These are phyloP conservation scores for Tuber umbilicatum DNA, from an alignment of 495 filamentous ascomycete species.

Conservation along the genomic window DNA sequence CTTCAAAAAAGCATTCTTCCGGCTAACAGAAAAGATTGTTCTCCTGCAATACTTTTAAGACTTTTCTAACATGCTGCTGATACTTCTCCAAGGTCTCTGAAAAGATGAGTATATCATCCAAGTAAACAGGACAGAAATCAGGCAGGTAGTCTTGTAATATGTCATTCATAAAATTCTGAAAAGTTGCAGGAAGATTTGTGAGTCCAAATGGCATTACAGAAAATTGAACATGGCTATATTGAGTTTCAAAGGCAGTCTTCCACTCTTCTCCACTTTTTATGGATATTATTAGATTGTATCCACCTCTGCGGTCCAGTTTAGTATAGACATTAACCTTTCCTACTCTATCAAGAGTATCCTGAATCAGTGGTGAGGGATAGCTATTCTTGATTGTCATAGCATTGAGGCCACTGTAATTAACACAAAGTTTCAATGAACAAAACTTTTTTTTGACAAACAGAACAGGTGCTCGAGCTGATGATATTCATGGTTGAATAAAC, in stretches of 20 bases:
- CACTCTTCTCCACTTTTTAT: slow-evolving; percentile 42
- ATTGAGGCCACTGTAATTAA: slow-evolving; percentile 32
- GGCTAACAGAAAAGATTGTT: too few species aligned
- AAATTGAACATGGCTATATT: slow-evolving; percentile 24
- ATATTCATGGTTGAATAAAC: slow-evolving; percentile 12
- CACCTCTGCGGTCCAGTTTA: slow-evolving; percentile 11
- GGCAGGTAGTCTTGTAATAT: not conserved
- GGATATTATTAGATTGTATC: slow-evolving; percentile 29
- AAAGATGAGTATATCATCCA: too few species aligned
- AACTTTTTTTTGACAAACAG: slow-evolving; percentile 17
- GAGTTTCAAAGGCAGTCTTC: slow-evolving; percentile 43
- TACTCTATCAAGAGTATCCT: slow-evolving; percentile 10
- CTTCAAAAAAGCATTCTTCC: too few species aligned
- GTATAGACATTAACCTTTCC: slow-evolving; percentile 14
- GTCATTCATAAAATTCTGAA: slow-evolving; percentile 12
- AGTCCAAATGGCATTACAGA: slow-evolving; percentile 7
- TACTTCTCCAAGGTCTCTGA: too few species aligned
- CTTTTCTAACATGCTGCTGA: too few species aligned
- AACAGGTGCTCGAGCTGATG: slow-evolving; percentile 3
- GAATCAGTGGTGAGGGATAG: slow-evolving; percentile 10
- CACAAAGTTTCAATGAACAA: slow-evolving; percentile 1
- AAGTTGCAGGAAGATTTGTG: slow-evolving; percentile 5
- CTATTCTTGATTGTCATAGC: slow-evolving; percentile 24
- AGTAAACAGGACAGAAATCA: too few species aligned
- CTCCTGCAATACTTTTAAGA: too few species aligned